These are phyloP conservation scores for Monosporozyma aerobia DNA, from an alignment of 805 yeast genomes.

Conservation along the genomic window DNA sequence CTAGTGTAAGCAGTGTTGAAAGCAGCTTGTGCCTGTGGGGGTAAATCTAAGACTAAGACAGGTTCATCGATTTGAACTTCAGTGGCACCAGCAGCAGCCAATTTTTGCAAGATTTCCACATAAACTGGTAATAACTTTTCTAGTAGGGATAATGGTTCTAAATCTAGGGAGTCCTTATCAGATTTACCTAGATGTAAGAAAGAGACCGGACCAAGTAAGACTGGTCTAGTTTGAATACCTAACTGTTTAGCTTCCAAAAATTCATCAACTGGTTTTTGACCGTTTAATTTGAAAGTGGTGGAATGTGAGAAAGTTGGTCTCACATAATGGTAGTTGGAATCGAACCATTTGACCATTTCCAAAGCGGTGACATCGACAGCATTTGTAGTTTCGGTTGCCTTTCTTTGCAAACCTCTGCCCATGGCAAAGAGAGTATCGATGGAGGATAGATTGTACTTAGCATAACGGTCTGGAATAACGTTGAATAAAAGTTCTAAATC, in stretches of 20 bases:
- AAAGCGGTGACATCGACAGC: constrained; percentile 98
- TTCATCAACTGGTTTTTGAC: constrained; percentile 94
- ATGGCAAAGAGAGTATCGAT: constrained; percentile 93
- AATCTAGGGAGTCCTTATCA: constrained; percentile 92
- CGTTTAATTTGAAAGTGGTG: constrained; percentile 92
- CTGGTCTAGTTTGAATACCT: constrained; percentile 97
- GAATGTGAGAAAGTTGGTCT: constrained; percentile 97
- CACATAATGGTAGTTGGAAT: constrained; percentile 98
- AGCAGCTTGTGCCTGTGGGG: constrained; percentile 73
- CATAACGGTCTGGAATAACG: constrained; percentile 93
- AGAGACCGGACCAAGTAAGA: constrained; percentile 91
- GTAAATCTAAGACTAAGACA: constrained; percentile 86
- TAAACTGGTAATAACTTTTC: constrained; percentile 89
- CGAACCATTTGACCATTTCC: constrained; percentile 99
- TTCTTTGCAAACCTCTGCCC: constrained; percentile 99
- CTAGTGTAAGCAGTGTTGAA: constrained; percentile 80
- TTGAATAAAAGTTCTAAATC: constrained; percentile 89
- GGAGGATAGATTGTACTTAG: constrained; percentile 72
- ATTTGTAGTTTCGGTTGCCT: constrained; percentile 74
- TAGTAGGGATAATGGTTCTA: constrained; percentile 85
- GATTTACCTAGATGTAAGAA: constrained; percentile 94
- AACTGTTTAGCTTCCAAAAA: constrained; percentile 94
- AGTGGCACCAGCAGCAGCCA: constrained; percentile 90
- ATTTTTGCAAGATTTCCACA: constrained; percentile 77
- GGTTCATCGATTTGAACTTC: constrained; percentile 98